phyloP scores from a whole-genome alignment of 2,329 filamentous ascomycete species.

The Monosporascus ibericus region DNA sequence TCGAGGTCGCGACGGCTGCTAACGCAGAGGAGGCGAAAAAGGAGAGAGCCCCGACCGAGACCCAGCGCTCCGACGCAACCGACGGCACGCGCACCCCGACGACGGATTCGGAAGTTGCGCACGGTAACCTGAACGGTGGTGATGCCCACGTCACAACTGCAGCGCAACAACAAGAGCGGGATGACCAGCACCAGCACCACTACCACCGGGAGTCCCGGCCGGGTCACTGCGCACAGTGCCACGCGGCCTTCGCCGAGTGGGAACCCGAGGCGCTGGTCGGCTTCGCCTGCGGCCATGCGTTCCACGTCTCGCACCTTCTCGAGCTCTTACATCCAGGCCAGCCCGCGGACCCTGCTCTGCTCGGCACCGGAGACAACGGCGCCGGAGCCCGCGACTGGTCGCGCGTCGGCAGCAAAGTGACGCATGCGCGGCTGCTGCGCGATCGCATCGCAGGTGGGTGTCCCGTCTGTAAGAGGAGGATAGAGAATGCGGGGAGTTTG shows the following conservation, averaged over 20 bases:
- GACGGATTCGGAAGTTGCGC: conserved; percentile 5
- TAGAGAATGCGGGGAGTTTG: conserved; percentile 14
- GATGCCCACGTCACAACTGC: background rate
- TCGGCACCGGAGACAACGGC: conserved; percentile 28
- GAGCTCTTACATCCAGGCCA: conserved; percentile 41
- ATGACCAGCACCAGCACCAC: conserved; percentile 22
- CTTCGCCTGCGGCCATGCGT: conserved; percentile 77
- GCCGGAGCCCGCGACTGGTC: conserved; percentile 39
- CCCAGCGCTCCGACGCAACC: conserved; percentile 15
- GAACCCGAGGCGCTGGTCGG: conserved; percentile 70
- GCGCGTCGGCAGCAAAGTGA: conserved; percentile 81
- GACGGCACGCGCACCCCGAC: conserved; percentile 16
- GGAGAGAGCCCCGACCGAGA: conserved; percentile 5
- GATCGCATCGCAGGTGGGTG: conserved; percentile 64
- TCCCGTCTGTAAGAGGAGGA: conserved; percentile 45
- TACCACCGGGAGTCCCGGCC: conserved; percentile 32
- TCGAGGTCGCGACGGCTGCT: conserved; percentile 56
- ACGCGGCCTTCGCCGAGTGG: conserved; percentile 49
- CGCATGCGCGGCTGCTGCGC: conserved; percentile 70
- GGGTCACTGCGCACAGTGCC: conserved; percentile 55
- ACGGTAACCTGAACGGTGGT: conserved; percentile 3
- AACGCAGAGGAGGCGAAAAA: conserved; percentile 35
- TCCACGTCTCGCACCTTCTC: conserved; percentile 68
- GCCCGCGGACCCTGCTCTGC: conserved; percentile 31
- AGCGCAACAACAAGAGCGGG: too few relatives aligned